Evolutionary conservation across 352 stramenopile species (phyloP).

Genomic region (Globisporangium mamillatum): DNA sequence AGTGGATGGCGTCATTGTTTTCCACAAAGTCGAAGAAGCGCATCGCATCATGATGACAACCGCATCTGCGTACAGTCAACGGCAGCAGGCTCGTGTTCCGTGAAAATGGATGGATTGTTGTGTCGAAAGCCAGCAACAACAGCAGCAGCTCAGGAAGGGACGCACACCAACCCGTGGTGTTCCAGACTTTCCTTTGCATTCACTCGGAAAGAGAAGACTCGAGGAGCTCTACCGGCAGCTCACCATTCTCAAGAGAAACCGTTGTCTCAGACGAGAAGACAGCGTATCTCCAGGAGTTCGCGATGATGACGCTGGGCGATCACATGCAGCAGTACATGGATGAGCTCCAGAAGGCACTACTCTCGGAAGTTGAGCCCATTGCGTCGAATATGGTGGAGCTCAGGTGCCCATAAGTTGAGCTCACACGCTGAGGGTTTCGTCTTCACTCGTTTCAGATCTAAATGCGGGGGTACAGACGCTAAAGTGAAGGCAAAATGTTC

Average conservation of each 20-base stretch:
- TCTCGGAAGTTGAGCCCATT: neutral
- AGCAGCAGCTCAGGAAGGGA: too few relatives aligned
- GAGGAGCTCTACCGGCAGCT: neutral
- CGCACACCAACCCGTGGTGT: neutral
- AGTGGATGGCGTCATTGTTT: neutral
- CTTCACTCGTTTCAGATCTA: too few relatives aligned
- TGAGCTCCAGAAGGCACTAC: slow-evolving; percentile 3
- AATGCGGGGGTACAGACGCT: too few relatives aligned
- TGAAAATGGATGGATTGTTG: slow-evolving; percentile 10
- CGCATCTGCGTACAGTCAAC: neutral
- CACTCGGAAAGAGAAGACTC: neutral
- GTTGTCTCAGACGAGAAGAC: neutral
- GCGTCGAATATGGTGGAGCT: too few relatives aligned
- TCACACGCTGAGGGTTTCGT: too few relatives aligned
- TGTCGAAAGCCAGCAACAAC: neutral
- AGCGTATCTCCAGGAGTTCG: neutral
- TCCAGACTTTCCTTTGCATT: slow-evolving; percentile 13
- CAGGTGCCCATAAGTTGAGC: too few relatives aligned
- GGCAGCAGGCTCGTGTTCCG: slow-evolving; percentile 1
- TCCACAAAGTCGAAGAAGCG: slow-evolving; percentile 13
- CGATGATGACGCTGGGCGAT: slow-evolving; percentile 6
- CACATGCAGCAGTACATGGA: slow-evolving; percentile 7
- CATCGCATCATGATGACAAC: neutral
- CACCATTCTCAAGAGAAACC: too few relatives aligned
- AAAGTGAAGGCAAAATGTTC: too few relatives aligned